Conservation (phyloP, 169 alveolate species). For the Plasmodium chabaudi region DNA sequence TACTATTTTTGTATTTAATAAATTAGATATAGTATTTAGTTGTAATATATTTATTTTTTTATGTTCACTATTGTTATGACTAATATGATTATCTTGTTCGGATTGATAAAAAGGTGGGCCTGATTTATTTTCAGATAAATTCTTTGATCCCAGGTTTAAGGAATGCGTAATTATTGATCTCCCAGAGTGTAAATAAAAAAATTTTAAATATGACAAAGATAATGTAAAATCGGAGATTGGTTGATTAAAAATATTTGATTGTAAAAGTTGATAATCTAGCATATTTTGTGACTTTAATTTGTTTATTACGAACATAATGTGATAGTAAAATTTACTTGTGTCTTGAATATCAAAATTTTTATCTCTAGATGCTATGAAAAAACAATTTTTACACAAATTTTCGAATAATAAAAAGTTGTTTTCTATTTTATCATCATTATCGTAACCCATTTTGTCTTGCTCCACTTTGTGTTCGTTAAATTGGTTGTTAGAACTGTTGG, state of each 20-base stretch:
- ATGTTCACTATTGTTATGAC: not conserved
- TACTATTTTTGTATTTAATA: slow-evolving; percentile 16
- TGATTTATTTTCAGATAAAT: not conserved
- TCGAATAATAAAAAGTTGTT: slow-evolving; percentile 15
- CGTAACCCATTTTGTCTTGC: not conserved
- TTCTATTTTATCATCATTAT: not conserved
- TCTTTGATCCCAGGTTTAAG: not conserved
- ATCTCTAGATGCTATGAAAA: slow-evolving; percentile 13
- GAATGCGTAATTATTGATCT: not conserved
- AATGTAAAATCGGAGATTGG: slow-evolving; percentile 7
- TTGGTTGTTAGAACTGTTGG: too few relatives aligned
- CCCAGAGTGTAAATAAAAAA: slow-evolving; percentile 2
- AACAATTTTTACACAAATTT: slow-evolving; percentile 6
- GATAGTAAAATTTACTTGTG: slow-evolving; percentile 30
- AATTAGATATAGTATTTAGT: slow-evolving; percentile 43
- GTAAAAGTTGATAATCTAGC: not conserved
- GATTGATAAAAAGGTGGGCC: not conserved
- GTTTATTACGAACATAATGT: slow-evolving; percentile 22
- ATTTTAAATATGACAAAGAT: slow-evolving; percentile 41
- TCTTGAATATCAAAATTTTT: slow-evolving; percentile 40
- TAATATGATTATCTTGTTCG: not conserved
- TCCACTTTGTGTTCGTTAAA: too few relatives aligned
- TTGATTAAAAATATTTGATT: slow-evolving; percentile 34
- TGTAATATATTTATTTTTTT: slow-evolving; percentile 2
- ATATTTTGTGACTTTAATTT: not conserved